These are phyloP conservation scores for Paxillus involutus DNA, from an alignment of 768 basidiomycete species.

Conservation along the genomic window DNA sequence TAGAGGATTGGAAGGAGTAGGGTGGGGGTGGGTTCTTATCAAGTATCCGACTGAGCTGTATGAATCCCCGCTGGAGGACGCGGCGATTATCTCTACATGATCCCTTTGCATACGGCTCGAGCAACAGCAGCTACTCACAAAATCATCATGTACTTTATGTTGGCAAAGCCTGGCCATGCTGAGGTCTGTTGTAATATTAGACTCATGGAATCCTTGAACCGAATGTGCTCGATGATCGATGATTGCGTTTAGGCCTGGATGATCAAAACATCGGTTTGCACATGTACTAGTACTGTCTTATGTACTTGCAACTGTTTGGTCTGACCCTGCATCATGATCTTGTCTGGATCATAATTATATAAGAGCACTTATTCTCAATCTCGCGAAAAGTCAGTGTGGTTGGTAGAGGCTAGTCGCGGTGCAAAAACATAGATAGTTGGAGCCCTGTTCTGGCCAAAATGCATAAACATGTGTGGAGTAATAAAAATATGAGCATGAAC, in stretches of 20 bases:
- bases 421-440: no score
- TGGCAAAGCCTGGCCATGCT: conserved; percentile 44
- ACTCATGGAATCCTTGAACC: no score
- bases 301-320: no score
- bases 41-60: not conserved
- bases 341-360: no score
- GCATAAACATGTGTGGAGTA: conserved; percentile 23
- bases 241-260: no score
- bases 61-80: not conserved
- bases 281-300: no score
- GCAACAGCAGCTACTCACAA: conserved; percentile 42
- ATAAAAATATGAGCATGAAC: conserved; percentile 26
- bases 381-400: no score
- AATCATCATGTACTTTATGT: conserved; percentile 45
- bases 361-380: no score
- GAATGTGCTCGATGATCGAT: no score
- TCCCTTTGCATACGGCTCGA: not conserved
- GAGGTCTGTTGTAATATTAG: not conserved
- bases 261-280: no score
- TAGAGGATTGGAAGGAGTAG: not conserved
- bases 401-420: no score
- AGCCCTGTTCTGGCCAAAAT: not conserved
- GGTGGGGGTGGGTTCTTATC: not conserved
- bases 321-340: no score
- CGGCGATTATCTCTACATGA: not conserved